These are phyloP conservation scores for Fusarium praegraminearum DNA, from an alignment of 2,329 filamentous ascomycete genomes.

Conservation along the genomic window DNA sequence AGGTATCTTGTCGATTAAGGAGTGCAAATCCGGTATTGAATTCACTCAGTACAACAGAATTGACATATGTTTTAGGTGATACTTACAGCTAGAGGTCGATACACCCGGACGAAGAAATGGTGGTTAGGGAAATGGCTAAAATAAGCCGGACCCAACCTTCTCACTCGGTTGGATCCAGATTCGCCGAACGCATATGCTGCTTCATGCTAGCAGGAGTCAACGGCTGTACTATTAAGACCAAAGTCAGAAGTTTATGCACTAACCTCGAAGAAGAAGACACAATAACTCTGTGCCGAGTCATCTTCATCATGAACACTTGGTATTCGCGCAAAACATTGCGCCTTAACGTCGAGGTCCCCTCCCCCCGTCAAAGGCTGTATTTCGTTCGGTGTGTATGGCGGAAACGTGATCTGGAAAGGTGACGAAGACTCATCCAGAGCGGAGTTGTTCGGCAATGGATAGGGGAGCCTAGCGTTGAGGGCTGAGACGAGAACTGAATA, in stretches of 20 bases:
- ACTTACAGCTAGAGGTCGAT: conserved; percentile 65
- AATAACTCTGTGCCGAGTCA: conserved; percentile 56
- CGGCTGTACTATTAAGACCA: neutral
- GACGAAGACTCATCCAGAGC: conserved; percentile 39
- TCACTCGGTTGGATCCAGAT: conserved; percentile 51
- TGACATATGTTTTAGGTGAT: neutral
- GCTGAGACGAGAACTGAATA: conserved; percentile 59
- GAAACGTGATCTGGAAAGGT: conserved; percentile 55
- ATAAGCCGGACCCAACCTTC: conserved; percentile 58
- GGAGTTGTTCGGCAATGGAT: conserved; percentile 49
- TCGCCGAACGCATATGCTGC: conserved; percentile 56
- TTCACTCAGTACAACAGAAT: conserved; percentile 31
- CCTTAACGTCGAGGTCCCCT: conserved; percentile 57
- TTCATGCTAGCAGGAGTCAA: conserved; percentile 57
- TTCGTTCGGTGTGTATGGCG: conserved; percentile 55
- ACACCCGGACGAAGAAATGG: conserved; percentile 68
- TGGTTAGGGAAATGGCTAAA: conserved; percentile 67
- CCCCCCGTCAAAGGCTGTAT: conserved; percentile 52
- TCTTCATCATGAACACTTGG: conserved; percentile 49
- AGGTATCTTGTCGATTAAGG: conserved; percentile 62
- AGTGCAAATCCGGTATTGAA: conserved; percentile 61
- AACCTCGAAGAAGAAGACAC: conserved; percentile 67
- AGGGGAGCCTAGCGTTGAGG: conserved; percentile 58
- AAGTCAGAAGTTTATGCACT: conserved; percentile 29
- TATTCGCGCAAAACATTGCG: conserved; percentile 60